Evolutionary conservation across 2,329 filamentous ascomycete genomes (phyloP).

Genomic region (Coleophoma crateriformis): DNA sequence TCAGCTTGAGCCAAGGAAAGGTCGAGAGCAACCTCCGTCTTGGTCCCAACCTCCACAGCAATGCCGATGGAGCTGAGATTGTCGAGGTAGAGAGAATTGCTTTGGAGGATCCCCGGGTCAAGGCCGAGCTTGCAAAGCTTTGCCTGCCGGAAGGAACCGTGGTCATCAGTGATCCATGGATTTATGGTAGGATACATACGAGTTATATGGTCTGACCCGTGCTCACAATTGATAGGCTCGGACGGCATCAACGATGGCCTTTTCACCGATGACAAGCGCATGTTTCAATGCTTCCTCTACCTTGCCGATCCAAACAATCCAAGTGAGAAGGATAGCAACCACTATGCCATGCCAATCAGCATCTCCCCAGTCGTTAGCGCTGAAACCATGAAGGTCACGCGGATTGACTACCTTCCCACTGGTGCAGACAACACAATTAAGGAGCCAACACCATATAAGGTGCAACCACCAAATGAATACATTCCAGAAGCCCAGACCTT

Average conservation of each 20-base stretch:
- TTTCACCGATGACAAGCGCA: conserved; percentile 36
- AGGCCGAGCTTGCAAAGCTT: conserved; percentile 56
- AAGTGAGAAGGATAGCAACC: conserved; percentile 56
- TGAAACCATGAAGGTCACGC: conserved; percentile 56
- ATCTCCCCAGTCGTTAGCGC: conserved; percentile 61
- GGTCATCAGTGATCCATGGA: conserved; percentile 59
- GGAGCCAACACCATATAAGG: conserved; percentile 49
- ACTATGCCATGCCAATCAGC: conserved; percentile 63
- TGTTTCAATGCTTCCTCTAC: conserved; percentile 63
- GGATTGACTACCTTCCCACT: conserved; percentile 65
- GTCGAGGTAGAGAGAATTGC: conserved; percentile 49
- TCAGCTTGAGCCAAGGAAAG: conserved; percentile 41
- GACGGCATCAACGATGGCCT: conserved; percentile 43
- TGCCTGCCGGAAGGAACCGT: conserved; percentile 53
- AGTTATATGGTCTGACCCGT: not conserved
- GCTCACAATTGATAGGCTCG: conserved; percentile 31
- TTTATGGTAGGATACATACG: conserved; percentile 41
- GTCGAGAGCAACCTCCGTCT: conserved; percentile 55
- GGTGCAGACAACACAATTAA: conserved; percentile 55
- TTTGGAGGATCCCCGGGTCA: conserved; percentile 48
- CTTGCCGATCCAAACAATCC: conserved; percentile 56
- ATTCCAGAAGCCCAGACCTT: conserved; percentile 56
- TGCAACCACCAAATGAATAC: conserved; percentile 55
- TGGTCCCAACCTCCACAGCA: conserved; percentile 51
- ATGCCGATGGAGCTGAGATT: conserved; percentile 55